A percentile compares a stretch with the other conserved stretches of the same genome.
These are phyloP conservation scores for Fusarium setosum DNA, from an alignment of 2,329 filamentous ascomycete genomes.

Conservation along the genomic window DNA sequence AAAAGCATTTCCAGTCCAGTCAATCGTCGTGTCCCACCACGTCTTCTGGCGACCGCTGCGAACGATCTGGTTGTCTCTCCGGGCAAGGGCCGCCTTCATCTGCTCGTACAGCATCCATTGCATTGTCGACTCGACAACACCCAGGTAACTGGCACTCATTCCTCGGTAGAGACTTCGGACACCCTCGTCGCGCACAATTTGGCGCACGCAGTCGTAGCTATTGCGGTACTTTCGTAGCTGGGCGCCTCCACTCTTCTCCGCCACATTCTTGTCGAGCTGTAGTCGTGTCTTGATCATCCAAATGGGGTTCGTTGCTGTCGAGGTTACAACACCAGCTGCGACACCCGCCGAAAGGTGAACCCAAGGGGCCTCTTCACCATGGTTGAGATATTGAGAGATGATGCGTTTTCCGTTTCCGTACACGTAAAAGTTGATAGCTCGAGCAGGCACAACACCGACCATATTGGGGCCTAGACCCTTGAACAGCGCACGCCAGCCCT, in stretches of 20 bases:
- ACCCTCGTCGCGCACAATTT: constrained; percentile 85
- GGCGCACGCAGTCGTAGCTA: constrained; percentile 86
- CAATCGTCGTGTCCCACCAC: constrained; percentile 78
- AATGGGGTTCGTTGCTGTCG: constrained; percentile 93
- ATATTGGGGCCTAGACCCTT: constrained; percentile 93
- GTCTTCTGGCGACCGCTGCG: constrained; percentile 71
- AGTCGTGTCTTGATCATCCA: constrained; percentile 96
- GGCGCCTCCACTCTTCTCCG: constrained; percentile 65
- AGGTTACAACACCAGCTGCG: constrained; percentile 84
- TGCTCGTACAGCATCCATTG: constrained; percentile 97
- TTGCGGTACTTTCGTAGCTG: constrained; percentile 81
- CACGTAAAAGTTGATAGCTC: constrained; percentile 93
- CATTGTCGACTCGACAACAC: constrained; percentile 88
- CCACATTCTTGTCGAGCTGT: constrained; percentile 89
- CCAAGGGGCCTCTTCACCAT: constrained; percentile 75
- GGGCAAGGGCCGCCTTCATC: constrained; percentile 80
- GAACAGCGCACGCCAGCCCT: constrained; percentile 90
- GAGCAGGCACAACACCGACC: constrained; percentile 87
- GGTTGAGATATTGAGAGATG: constrained; percentile 79
- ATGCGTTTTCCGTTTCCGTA: constrained; percentile 93
- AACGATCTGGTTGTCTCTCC: constrained; percentile 69
- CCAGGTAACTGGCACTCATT: constrained; percentile 90
- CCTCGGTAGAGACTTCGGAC: constrained; percentile 87
- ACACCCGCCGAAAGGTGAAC: constrained; percentile 84
- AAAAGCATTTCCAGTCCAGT: constrained; percentile 82